These are phyloP conservation scores for Penicillium paxilli DNA, from an alignment of 495 filamentous ascomycete species.

Conservation along the genomic window DNA sequence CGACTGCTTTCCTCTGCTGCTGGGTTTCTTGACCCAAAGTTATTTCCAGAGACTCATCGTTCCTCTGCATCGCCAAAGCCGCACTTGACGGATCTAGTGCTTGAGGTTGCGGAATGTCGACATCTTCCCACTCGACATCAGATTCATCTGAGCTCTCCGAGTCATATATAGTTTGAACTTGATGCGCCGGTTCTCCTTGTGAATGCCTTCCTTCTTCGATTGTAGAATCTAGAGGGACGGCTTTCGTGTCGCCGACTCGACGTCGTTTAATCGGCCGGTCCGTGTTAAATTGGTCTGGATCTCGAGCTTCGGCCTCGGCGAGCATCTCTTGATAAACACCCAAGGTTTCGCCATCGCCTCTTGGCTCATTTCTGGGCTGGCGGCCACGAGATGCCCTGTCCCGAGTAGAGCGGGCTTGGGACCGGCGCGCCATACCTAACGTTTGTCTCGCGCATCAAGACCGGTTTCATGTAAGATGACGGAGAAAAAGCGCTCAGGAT, in stretches of 20 bases:
- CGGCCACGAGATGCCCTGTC: constrained; percentile 14
- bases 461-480: not conserved
- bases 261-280: constrained; percentile 47
- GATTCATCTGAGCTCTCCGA: constrained; percentile 53
- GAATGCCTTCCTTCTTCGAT: constrained; percentile 1
- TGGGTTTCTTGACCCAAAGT: constrained; percentile 52
- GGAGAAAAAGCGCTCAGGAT: not conserved
- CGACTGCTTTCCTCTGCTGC: constrained; percentile 29
- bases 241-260: constrained; percentile 33
- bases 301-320: constrained; percentile 55
- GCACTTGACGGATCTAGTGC: constrained; percentile 27
- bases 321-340: constrained; percentile 70
- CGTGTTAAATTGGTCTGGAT: constrained; percentile 27
- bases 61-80: constrained; percentile 9
- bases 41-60: constrained; percentile 53
- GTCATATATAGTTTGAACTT: constrained; percentile 45
- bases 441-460: constrained; percentile 9
- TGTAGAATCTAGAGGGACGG: constrained; percentile 12
- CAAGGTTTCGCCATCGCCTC: constrained; percentile 39
- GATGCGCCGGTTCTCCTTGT: constrained; percentile 10
- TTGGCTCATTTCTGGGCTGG: constrained; percentile 4
- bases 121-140: constrained; percentile 73
- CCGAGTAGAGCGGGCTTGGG: constrained; percentile 15
- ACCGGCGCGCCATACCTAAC: constrained; percentile 24
- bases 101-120: constrained; percentile 49